Percentiles rank a stretch among this genome's conserved stretches.
Evolutionary conservation across 768 basidiomycete genomes (phyloP).

Genomic region (Infundibulicybe gibba): DNA sequence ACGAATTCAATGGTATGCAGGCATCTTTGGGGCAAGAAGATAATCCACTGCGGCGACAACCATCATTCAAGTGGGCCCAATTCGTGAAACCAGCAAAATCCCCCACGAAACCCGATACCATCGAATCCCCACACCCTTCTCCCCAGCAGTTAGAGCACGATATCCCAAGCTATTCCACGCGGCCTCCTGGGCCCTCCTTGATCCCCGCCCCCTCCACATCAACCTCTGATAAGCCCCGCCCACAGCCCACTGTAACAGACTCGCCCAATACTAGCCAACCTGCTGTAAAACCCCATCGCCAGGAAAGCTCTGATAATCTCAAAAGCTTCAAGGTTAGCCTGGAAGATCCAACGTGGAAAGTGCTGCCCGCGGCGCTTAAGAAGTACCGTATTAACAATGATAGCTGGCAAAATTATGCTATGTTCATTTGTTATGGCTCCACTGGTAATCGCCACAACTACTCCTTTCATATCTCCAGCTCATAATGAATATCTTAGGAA

Average conservation of each 20-base stretch:
- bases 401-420: conserved; percentile 98
- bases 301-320: conserved; percentile 72
- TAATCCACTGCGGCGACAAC: conserved; percentile 60
- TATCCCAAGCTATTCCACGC: conserved; percentile 32
- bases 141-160: conserved; percentile 80
- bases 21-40: conserved; percentile 32
- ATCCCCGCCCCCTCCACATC: conserved; percentile 16
- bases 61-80: conserved; percentile 87
- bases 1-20: conserved; percentile 53
- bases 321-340: conserved; percentile 97
- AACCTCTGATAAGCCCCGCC: conserved; percentile 28
- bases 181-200: conserved; percentile 25
- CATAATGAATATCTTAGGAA: conserved; percentile 35
- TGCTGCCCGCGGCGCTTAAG: conserved; percentile 94
- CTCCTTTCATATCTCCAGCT: neutral
- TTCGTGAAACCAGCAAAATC: conserved; percentile 76
- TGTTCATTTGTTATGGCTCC: conserved; percentile 98
- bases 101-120: conserved; percentile 67
- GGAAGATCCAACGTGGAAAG: conserved; percentile 98
- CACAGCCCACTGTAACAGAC: conserved; percentile 26
- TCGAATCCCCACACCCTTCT: conserved; percentile 78
- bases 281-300: conserved; percentile 45
- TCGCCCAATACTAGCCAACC: conserved; percentile 25
- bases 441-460: conserved; percentile 53
- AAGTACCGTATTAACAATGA: conserved; percentile 99